A percentile compares a stretch with the other conserved stretches of the same genome.
Conservation (phyloP, 2,329 filamentous ascomycete species). For the Lojkania enalia region DNA sequence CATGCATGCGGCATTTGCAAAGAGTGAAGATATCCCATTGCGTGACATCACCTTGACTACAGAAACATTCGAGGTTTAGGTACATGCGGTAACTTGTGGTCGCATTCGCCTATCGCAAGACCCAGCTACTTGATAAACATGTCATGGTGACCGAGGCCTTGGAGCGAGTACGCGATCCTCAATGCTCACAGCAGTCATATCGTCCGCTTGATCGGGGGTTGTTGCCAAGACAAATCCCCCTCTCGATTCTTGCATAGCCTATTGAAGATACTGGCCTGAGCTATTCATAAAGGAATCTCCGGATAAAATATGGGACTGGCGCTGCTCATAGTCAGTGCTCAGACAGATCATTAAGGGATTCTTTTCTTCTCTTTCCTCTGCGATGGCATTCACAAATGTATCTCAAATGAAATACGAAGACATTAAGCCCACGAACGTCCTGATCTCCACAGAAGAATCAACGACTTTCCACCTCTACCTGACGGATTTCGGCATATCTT, state of each 20-base stretch:
- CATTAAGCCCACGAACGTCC: neutral
- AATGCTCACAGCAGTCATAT: neutral
- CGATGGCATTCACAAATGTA: neutral
- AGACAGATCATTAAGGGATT: neutral
- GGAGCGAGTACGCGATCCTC: neutral
- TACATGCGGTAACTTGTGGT: neutral
- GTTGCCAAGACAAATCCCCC: neutral
- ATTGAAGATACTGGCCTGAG: neutral
- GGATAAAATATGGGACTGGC: neutral
- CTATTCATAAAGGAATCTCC: neutral
- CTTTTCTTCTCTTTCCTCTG: constrained; percentile 1
- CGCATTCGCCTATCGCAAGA: constrained; percentile 1
- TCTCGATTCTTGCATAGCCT: neutral
- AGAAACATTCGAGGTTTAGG: neutral
- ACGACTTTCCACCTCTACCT: constrained; percentile 1
- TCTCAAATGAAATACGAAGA: neutral
- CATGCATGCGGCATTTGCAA: neutral
- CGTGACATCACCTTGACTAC: neutral
- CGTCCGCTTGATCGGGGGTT: neutral
- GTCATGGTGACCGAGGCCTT: neutral
- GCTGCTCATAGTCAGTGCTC: neutral
- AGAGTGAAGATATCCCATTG: neutral
- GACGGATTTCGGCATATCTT: constrained; percentile 5
- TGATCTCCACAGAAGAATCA: neutral
- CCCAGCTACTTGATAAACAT: neutral